Evolutionary conservation across 179 eudicot species (phyloP), one percentile per base, ranked within the genome.

Genomic region (Spergularia azorica): DNA sequence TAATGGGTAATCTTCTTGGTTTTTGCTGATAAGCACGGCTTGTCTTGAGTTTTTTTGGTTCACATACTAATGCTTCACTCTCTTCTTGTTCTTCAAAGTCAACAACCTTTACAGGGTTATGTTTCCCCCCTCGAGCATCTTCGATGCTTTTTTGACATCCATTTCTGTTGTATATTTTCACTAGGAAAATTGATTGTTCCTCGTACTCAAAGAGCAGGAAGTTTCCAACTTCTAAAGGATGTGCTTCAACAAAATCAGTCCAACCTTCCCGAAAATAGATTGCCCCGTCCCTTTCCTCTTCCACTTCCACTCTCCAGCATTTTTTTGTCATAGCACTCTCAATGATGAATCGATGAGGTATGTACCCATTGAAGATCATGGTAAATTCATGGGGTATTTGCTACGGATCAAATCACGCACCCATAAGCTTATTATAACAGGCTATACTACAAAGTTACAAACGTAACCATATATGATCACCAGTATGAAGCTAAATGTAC

Each of bases 311-410:
- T 52, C 84, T 63, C 81, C 81, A 82, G 63, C 79, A 78, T 50
- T 74, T 70, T 21, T 46, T 78, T 18, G 69, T 78, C 16, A 58
- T 17, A 56, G 36, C 54, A 71, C 62, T 68, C 71, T 82, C 84
- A 5, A 82, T 63, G 67, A 82, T 78, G 68, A 82, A 78, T 18
- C 84, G 84, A 64, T 70, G 84, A 70, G 84, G 84, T 70, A 82
- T 48, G 64, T 60, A 32, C 26, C 79, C 81, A 59, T 64, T 78
- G 69, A 82, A 43, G 63, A 63, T 74, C 43, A 20, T 10, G 21
- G 68, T 70, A 38, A 82, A 82, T 20, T 82, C 84, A 63, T 74
- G 63, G 21, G 84, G 84, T 78, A 82, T 57, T 82, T 82, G 73
- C 84, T 82, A 26, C 0, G 32, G 32, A 26, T 26, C 32, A 26